Conservation (phyloP, 2,329 filamentous ascomycete genomes). For the Hawksworthiomyces lignivorus region DNA sequence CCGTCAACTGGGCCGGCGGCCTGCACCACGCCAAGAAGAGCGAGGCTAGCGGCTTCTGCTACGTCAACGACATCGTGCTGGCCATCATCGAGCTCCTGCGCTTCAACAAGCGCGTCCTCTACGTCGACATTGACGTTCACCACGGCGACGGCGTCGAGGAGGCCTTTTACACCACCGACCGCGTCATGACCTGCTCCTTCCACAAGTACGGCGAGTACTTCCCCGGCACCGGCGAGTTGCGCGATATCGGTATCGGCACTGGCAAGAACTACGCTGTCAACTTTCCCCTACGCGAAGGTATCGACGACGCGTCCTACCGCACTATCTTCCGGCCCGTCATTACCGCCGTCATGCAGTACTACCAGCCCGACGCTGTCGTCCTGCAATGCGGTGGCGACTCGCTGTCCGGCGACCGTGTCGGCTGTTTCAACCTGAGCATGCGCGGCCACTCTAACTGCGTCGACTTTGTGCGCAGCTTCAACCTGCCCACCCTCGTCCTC, state of each 20-base stretch:
- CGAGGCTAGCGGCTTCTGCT: slow-evolving; percentile 95
- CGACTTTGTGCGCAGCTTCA: slow-evolving; percentile 79
- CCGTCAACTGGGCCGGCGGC: slow-evolving; percentile 96
- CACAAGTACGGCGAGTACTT: slow-evolving; percentile 97
- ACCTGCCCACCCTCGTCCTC: slow-evolving; percentile 80
- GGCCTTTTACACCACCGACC: slow-evolving; percentile 75
- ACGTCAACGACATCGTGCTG: slow-evolving; percentile 95
- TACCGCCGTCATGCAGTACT: slow-evolving; percentile 76
- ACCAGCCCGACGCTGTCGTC: slow-evolving; percentile 84
- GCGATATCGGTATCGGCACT: slow-evolving; percentile 78
- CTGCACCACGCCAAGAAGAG: slow-evolving; percentile 97
- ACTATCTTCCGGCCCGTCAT: slow-evolving; percentile 90
- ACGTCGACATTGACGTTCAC: slow-evolving; percentile 88
- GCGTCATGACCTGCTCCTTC: slow-evolving; percentile 89
- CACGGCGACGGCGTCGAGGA: slow-evolving; percentile 82
- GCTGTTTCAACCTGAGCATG: slow-evolving; percentile 97
- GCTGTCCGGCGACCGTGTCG: slow-evolving; percentile 85
- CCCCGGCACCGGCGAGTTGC: slow-evolving; percentile 79
- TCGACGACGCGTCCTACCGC: slow-evolving; percentile 83
- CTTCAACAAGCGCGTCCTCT: slow-evolving; percentile 89
- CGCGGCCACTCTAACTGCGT: slow-evolving; percentile 92
- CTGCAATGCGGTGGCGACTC: slow-evolving; percentile 95
- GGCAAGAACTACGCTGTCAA: slow-evolving; percentile 89
- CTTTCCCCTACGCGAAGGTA: slow-evolving; percentile 84
- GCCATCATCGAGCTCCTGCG: slow-evolving; percentile 88